A percentile compares a stretch with the other conserved stretches of the same genome.
phyloP scores from a whole-genome alignment of 1,284 basidiomycete genomes.

The Marasmius fiardii region DNA sequence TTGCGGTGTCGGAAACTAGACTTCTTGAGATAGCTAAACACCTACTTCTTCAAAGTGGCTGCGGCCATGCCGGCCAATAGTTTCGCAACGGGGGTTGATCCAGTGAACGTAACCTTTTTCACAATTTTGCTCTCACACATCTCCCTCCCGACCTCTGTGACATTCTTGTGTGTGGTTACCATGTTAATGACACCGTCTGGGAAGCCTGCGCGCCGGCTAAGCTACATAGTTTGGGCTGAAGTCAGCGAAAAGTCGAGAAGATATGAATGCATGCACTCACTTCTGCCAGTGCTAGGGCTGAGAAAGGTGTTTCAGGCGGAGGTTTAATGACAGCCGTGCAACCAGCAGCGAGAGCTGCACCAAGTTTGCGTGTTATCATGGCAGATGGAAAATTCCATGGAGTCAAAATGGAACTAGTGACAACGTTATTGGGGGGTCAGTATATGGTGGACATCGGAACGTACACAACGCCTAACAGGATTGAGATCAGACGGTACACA shows the following conservation, averaged over 20 bases:
- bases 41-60: constrained; percentile 87
- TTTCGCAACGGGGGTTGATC: constrained; percentile 91
- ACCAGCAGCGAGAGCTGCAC: constrained; percentile 89
- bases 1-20: background rate
- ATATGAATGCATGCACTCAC: constrained; percentile 23
- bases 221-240: constrained; percentile 33
- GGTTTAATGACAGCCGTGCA: constrained; percentile 97
- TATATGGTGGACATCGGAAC: constrained; percentile 18
- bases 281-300: constrained; percentile 85
- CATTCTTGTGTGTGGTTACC: constrained; percentile 83
- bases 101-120: constrained; percentile 94
- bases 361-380: constrained; percentile 90
- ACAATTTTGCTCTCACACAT: constrained; percentile 75
- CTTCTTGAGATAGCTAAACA: constrained; percentile 24
- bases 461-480: constrained; percentile 53
- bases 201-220: constrained; percentile 84
- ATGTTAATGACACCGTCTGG: constrained; percentile 96
- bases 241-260: background rate
- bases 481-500: background rate
- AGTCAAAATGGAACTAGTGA: constrained; percentile 67
- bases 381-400: constrained; percentile 95
- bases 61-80: constrained; percentile 82
- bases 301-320: constrained; percentile 94
- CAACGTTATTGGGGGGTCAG: background rate
- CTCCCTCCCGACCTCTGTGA: constrained; percentile 78